Percentiles rank a stretch among this genome's conserved stretches.
These are phyloP conservation scores for Adansonia rubrostipa DNA, from an alignment of 441 rosid genomes.

Conservation along the genomic window DNA sequence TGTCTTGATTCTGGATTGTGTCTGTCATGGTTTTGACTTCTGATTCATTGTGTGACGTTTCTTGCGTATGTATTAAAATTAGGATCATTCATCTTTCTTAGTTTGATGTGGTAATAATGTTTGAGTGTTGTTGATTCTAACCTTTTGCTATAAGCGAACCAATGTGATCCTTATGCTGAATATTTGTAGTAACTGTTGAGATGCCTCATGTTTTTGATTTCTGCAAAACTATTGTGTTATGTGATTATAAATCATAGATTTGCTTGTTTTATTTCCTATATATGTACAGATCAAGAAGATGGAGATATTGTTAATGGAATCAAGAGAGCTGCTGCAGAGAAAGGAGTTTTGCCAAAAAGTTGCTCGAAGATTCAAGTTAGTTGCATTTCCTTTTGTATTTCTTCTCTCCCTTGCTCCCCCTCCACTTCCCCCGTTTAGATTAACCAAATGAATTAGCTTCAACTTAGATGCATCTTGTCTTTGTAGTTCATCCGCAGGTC, in stretches of 20 bases:
- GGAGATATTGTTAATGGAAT: conserved; percentile 53
- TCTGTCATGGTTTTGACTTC: not conserved
- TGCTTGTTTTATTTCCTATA: not conserved
- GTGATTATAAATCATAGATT: not conserved
- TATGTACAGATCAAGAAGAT: conserved; percentile 52
- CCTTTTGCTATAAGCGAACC: not conserved
- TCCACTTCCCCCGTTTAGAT: not conserved
- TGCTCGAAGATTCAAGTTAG: conserved; percentile 68
- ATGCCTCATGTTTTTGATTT: conserved; percentile 7
- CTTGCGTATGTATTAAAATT: not conserved
- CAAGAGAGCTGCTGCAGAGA: conserved; percentile 35
- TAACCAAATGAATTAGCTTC: not conserved
- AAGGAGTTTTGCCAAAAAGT: conserved; percentile 55
- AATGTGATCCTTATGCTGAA: not conserved
- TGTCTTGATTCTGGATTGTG: not conserved
- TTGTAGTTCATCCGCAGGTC: conserved; percentile 64
- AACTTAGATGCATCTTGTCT: conserved; percentile 6
- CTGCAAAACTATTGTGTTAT: not conserved
- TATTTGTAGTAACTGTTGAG: not conserved
- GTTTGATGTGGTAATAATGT: not conserved
- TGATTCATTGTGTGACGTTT: not conserved
- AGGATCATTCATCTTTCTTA: not conserved
- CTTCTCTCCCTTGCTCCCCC: not conserved
- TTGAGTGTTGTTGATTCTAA: not conserved
- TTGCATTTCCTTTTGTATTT: conserved; percentile 13